A percentile compares a stretch with the other conserved stretches of the same genome.
Evolutionary conservation across 2,329 filamentous ascomycete species (phyloP).

Genomic region (Microcera coccophila): DNA sequence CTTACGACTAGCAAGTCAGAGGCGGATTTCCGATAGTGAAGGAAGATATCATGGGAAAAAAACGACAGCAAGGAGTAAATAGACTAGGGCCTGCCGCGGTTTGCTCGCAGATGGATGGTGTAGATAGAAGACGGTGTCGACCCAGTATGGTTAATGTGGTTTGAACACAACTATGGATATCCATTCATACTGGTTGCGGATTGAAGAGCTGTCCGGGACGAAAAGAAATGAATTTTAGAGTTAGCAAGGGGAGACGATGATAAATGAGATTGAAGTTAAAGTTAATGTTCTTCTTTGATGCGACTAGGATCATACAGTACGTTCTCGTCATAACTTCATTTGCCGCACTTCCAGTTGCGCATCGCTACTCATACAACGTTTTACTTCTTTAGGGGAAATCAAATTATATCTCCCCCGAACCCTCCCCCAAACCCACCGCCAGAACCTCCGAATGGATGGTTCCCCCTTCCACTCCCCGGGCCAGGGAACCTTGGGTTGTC

Average conservation of each 20-base stretch:
- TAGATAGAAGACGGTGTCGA: constrained; percentile 21
- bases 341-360: constrained; percentile 3
- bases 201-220: not conserved
- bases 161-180: too few species aligned
- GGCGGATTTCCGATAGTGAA: not conserved
- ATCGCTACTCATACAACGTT: constrained; percentile 11
- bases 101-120: constrained; percentile 13
- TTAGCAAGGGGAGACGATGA: not conserved
- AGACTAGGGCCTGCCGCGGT: constrained; percentile 6
- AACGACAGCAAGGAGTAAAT: constrained; percentile 11
- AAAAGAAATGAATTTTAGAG: not conserved
- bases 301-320: not conserved
- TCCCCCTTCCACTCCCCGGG: constrained; percentile 37
- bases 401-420: constrained; percentile 22
- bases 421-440: constrained; percentile 36
- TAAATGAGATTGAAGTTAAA: not conserved
- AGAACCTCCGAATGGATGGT: constrained; percentile 38
- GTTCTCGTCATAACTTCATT: constrained; percentile 14
- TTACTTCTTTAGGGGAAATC: too few species aligned
- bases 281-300: not conserved
- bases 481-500: constrained; percentile 46
- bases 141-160: not conserved
- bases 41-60: not conserved
- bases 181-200: too few species aligned
- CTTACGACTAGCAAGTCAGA: not conserved